A percentile compares a stretch with the other conserved stretches of the same genome.
These are phyloP conservation scores for Leishmania martiniquensis DNA, from an alignment of 208 protist species.

Conservation along the genomic window DNA sequence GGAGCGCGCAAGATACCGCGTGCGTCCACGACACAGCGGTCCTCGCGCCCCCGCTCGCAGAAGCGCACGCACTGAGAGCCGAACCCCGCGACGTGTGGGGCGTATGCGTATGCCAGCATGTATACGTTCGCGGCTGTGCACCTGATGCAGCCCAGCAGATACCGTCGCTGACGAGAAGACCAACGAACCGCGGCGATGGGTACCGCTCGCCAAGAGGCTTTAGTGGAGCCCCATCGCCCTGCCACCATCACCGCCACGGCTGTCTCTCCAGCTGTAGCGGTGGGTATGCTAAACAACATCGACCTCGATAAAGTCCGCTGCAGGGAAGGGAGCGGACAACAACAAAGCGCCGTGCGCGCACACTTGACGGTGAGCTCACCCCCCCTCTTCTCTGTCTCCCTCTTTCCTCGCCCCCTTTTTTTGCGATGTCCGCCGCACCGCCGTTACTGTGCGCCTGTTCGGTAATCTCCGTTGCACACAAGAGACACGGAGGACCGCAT, in stretches of 20 bases:
- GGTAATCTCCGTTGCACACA: neutral
- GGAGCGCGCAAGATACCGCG: slow-evolving; percentile 13
- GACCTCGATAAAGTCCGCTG: neutral
- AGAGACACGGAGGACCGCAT: neutral
- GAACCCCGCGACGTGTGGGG: neutral
- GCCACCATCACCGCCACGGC: neutral
- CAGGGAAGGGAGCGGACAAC: neutral
- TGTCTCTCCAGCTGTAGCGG: neutral
- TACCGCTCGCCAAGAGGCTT: neutral
- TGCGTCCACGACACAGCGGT: slow-evolving; percentile 9
- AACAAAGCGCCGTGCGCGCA: neutral
- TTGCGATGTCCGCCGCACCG: neutral
- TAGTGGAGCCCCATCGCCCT: neutral
- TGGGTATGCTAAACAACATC: neutral
- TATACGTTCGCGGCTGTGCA: neutral
- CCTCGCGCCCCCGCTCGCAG: slow-evolving; percentile 2
- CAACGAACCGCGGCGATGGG: too few relatives aligned
- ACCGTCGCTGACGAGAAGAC: neutral
- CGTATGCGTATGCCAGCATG: neutral
- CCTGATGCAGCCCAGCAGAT: neutral
- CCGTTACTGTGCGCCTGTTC: neutral
- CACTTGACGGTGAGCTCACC: neutral
- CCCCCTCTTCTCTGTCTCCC: neutral
- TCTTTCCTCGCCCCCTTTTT: neutral
- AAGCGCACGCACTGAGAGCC: neutral